phyloP scores from a whole-genome alignment of 805 yeast species.

The Wickerhamiella nectarea region DNA sequence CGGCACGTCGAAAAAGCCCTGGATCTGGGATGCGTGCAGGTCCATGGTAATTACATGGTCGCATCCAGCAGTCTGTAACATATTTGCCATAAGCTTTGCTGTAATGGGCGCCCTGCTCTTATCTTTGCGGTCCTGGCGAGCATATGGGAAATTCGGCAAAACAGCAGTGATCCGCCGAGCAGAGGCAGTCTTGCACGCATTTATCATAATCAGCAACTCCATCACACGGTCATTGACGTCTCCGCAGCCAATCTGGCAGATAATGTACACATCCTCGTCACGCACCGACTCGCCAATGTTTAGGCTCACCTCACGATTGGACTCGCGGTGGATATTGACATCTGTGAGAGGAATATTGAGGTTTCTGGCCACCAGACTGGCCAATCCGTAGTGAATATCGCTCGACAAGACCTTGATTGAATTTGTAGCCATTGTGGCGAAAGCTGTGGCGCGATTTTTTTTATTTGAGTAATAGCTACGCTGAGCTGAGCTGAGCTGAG shows the following conservation, averaged over 20 bases:
- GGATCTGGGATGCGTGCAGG: slow-evolving; percentile 93
- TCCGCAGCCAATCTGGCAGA: slow-evolving; percentile 70
- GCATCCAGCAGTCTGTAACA: slow-evolving; percentile 88
- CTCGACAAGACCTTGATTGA: slow-evolving; percentile 49
- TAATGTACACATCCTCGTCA: slow-evolving; percentile 76
- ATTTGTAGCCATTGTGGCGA: slow-evolving; percentile 25
- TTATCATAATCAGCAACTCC: slow-evolving; percentile 80
- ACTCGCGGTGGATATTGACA: slow-evolving; percentile 70
- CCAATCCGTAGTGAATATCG: slow-evolving; percentile 75
- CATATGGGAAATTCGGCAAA: slow-evolving; percentile 91
- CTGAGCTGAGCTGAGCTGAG: too few species aligned
- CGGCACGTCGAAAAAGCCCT: slow-evolving; percentile 90
- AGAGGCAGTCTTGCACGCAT: slow-evolving; percentile 92
- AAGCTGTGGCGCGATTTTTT: too few species aligned
- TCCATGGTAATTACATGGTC: slow-evolving; percentile 94
- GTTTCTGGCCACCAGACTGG: slow-evolving; percentile 38
- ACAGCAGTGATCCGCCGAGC: slow-evolving; percentile 91
- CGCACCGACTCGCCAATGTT: slow-evolving; percentile 77
- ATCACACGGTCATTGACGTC: slow-evolving; percentile 72
- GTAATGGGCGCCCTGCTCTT: slow-evolving; percentile 93
- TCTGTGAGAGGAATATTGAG: slow-evolving; percentile 58
- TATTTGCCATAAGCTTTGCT: slow-evolving; percentile 83
- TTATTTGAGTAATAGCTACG: too few species aligned
- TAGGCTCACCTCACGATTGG: slow-evolving; percentile 81
- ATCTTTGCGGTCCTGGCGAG: slow-evolving; percentile 94